These are phyloP conservation scores for Trametes hirsuta DNA, from an alignment of 1,284 basidiomycete species.

Conservation along the genomic window DNA sequence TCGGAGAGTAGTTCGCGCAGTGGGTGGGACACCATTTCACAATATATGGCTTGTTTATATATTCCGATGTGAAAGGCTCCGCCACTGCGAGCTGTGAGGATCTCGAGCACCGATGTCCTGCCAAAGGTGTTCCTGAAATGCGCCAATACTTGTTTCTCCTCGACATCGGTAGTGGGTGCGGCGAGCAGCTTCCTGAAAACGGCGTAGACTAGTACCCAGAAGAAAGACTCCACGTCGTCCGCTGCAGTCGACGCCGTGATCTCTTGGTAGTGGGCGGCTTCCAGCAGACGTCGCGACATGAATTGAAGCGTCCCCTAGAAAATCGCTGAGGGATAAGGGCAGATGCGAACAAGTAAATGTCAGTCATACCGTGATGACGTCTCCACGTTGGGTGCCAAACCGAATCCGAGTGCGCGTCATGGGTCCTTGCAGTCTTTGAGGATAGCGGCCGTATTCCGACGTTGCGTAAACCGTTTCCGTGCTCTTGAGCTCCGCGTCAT, in stretches of 20 bases:
- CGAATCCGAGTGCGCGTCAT: no score
- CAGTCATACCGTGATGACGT: background rate
- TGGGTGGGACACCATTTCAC: no score
- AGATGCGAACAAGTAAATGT: background rate
- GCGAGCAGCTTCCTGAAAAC: background rate
- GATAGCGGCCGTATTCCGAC: background rate
- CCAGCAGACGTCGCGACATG: background rate
- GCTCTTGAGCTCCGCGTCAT: background rate
- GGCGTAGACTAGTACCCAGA: background rate
- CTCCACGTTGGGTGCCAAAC: background rate
- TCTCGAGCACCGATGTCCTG: no score
- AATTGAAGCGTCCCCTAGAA: background rate
- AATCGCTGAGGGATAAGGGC: background rate
- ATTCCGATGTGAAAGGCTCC: no score
- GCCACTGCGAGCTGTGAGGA: no score
- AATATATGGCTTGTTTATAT: no score
- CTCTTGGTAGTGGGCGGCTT: background rate
- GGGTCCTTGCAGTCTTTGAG: no score
- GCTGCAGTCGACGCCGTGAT: background rate
- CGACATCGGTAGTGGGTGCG: no score
- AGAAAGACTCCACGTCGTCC: constrained; percentile 3
- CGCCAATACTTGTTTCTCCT: no score
- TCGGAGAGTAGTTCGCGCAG: no score
- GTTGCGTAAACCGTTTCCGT: background rate
- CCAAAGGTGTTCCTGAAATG: no score